phyloP scores from a whole-genome alignment of 2,329 filamentous ascomycete species.

The Stagonosporopsis rhizophila region DNA sequence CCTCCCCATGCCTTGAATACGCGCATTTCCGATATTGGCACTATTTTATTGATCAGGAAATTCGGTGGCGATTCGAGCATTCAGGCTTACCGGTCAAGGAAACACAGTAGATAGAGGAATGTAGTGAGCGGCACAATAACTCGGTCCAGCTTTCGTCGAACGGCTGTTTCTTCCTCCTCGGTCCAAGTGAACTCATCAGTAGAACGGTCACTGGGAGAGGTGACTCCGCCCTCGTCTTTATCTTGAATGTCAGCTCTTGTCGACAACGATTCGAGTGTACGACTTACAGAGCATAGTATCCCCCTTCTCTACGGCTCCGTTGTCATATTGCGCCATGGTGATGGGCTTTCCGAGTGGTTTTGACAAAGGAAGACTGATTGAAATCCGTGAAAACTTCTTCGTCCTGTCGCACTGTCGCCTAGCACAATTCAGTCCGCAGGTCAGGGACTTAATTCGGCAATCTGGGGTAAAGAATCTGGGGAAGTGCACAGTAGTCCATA shows the following conservation, averaged over 20 bases:
- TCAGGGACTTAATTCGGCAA: slow-evolving; percentile 15
- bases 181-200: slow-evolving; percentile 56
- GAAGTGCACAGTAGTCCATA: slow-evolving; percentile 39
- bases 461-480: slow-evolving; percentile 40
- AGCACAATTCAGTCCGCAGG: slow-evolving; percentile 22
- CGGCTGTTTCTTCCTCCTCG: slow-evolving; percentile 57
- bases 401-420: slow-evolving; percentile 20
- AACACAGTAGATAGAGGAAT: slow-evolving; percentile 62
- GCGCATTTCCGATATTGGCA: slow-evolving; percentile 61
- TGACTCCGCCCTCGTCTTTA: slow-evolving; percentile 11
- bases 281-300: slow-evolving; percentile 13
- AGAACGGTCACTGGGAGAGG: slow-evolving; percentile 36
- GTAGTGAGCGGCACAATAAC: slow-evolving; percentile 62
- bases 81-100: slow-evolving; percentile 51
- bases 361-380: neutral
- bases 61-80: neutral
- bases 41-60: slow-evolving; percentile 26
- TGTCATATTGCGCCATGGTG: slow-evolving; percentile 1
- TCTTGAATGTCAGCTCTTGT: slow-evolving; percentile 1
- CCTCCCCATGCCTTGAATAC: slow-evolving; percentile 60
- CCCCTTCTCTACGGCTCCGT: slow-evolving; percentile 7
- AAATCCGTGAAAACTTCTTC: slow-evolving; percentile 7
- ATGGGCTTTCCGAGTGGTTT: neutral
- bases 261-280: neutral
- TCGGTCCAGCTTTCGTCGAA: slow-evolving; percentile 62